Evolutionary conservation across 2,329 filamentous ascomycete genomes (phyloP), one percentile per base, ranked within the genome.

Genomic region (Aspergillus sp.): DNA sequence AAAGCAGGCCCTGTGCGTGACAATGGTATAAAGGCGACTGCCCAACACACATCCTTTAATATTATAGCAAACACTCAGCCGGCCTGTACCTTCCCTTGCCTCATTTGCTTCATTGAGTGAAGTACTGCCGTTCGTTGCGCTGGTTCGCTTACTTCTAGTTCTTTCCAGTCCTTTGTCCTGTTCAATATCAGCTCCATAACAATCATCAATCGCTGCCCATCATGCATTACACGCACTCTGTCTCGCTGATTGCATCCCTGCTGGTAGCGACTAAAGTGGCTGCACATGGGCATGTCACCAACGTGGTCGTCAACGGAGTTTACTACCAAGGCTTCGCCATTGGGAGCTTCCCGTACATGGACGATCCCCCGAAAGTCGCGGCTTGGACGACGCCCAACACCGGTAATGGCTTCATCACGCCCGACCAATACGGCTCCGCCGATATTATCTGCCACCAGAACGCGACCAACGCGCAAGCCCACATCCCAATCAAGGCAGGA

Each of bases 371-470:
- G 0, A 59, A 67, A 31, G 64, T 73, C 2, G 76, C 80, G 36
- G 83, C 78, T 53, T 85, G 83, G 82, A 73, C 71, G n/a, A 78
- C 75, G 34, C 68, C 73, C 3, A 74, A 75, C 46, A 72, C 76
- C 20, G 78, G 81, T 58, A 76, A 78, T 57, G 80, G 80, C 19
- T 83, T 78, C 63, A 71, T 84, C 50, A 61, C 72, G 3, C 74
- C 75, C 0, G 59, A 65, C 21, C 70, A 73, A 55, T 83, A 55
- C 45, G 31, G 41, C 4, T 52, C 44, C 32, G 59, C 73, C 31
- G 76, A 84, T 63, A 83, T 86, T 55, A 80, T 82, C 71, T 86
- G 82, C 74, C 84, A 87, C 72, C 74, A 75, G 62, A 71, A 71
- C 29, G 82, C 80, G n/a, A 75, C 74, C 14, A 76, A 77, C 14